A percentile compares a stretch with the other conserved stretches of the same genome.
Conservation (phyloP, 2,329 filamentous ascomycete species). For the Alternaria conjuncta region DNA sequence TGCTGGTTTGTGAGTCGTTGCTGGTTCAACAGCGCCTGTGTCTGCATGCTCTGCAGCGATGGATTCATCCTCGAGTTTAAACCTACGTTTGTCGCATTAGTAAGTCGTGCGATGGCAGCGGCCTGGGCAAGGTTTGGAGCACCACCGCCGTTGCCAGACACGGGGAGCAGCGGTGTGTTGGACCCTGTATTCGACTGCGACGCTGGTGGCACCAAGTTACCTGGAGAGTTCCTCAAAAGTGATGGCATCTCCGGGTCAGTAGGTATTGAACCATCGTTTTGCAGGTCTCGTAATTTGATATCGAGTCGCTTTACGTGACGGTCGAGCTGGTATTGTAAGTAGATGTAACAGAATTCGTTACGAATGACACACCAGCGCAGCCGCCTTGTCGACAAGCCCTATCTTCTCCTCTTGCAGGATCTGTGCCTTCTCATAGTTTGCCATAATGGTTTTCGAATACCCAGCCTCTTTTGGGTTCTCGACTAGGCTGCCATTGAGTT, state of each 20-base stretch:
- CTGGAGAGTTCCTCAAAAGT: constrained; percentile 58
- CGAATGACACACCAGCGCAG: constrained; percentile 61
- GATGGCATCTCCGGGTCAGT: constrained; percentile 66
- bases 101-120: constrained; percentile 55
- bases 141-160: constrained; percentile 63
- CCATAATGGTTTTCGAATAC: constrained; percentile 69
- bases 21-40: constrained; percentile 46
- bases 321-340: constrained; percentile 55
- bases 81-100: constrained; percentile 43
- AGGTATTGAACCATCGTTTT: constrained; percentile 64
- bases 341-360: neutral
- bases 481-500: constrained; percentile 74
- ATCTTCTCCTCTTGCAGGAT: constrained; percentile 78
- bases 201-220: constrained; percentile 57
- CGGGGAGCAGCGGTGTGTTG: constrained; percentile 59
- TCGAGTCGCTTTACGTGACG: constrained; percentile 69
- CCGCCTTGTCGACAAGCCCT: constrained; percentile 68
- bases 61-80: constrained; percentile 38
- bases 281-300: constrained; percentile 65
- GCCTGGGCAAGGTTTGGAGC: constrained; percentile 59
- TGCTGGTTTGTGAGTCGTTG: constrained; percentile 46
- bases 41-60: constrained; percentile 45
- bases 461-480: constrained; percentile 77
- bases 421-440: constrained; percentile 73
- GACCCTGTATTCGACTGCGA: constrained; percentile 55